Conservation (phyloP, 1,284 basidiomycete species). For the Fomitopsis pinicola region DNA sequence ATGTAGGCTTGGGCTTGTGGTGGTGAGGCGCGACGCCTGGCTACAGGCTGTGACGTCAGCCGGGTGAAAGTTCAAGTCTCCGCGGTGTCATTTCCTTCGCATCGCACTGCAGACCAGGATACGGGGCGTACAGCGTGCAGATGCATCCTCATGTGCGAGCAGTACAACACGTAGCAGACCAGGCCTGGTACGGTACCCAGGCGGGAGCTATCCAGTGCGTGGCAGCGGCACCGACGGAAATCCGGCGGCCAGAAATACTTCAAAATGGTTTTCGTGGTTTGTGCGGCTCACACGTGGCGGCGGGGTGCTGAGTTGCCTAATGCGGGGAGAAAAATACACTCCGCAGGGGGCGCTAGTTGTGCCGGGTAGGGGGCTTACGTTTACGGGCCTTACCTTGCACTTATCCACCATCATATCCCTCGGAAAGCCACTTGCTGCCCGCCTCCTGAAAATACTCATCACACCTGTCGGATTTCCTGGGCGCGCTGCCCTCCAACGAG, state of each 20-base stretch:
- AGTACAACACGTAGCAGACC: too few species aligned
- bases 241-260: neutral
- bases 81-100: neutral
- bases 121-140: neutral
- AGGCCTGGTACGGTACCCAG: neutral
- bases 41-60: constrained; percentile 8
- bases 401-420: constrained; percentile 1
- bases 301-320: neutral
- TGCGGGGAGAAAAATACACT: neutral
- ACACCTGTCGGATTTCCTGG: neutral
- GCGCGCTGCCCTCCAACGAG: neutral
- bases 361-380: neutral
- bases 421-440: neutral
- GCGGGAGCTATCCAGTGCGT: neutral
- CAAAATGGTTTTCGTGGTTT: neutral
- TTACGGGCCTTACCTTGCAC: neutral
- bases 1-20: neutral
- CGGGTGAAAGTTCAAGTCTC: neutral
- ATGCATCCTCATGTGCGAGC: too few species aligned
- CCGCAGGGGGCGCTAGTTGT: neutral
- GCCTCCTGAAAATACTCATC: constrained; percentile 1
- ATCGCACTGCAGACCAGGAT: too few species aligned
- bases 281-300: neutral
- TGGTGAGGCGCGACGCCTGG: neutral
- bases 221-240: neutral